Conservation (phyloP, 2,329 filamentous ascomycete species). For the Raffaelea arxii region DNA sequence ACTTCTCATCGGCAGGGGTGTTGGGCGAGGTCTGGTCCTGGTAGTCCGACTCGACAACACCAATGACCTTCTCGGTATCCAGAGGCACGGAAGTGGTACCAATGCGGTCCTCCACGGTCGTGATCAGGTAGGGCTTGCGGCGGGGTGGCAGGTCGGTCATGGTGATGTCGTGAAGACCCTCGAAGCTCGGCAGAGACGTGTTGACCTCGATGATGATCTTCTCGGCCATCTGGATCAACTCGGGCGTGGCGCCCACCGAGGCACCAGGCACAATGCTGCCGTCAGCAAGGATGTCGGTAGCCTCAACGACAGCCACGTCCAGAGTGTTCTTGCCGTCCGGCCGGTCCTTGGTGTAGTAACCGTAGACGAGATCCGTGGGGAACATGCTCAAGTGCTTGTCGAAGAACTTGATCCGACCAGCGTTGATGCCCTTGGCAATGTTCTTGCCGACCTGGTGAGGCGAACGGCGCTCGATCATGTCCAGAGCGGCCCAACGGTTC, state of each 20-base stretch:
- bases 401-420: slow-evolving; percentile 81
- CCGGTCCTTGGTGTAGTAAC: slow-evolving; percentile 76
- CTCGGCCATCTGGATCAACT: slow-evolving; percentile 82
- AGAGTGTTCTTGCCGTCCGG: slow-evolving; percentile 61
- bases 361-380: slow-evolving; percentile 75
- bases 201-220: slow-evolving; percentile 94
- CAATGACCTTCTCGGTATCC: slow-evolving; percentile 73
- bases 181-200: slow-evolving; percentile 73
- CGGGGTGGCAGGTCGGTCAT: slow-evolving; percentile 75
- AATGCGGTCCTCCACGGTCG: slow-evolving; percentile 77
- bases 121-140: slow-evolving; percentile 79
- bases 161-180: slow-evolving; percentile 84
- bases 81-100: slow-evolving; percentile 74
- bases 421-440: slow-evolving; percentile 84
- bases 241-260: slow-evolving; percentile 74
- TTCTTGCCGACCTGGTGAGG: slow-evolving; percentile 88
- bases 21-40: slow-evolving; percentile 68
- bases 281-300: slow-evolving; percentile 77
- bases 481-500: slow-evolving; percentile 78
- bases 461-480: slow-evolving; percentile 81
- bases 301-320: slow-evolving; percentile 79
- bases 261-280: slow-evolving; percentile 83
- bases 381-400: slow-evolving; percentile 95
- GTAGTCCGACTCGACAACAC: slow-evolving; percentile 77
- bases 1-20: slow-evolving; percentile 62